Evolutionary conservation across 2,329 filamentous ascomycete species (phyloP), one percentile per base, ranked within the genome.

Genomic region (Zymoseptoria brevis): DNA sequence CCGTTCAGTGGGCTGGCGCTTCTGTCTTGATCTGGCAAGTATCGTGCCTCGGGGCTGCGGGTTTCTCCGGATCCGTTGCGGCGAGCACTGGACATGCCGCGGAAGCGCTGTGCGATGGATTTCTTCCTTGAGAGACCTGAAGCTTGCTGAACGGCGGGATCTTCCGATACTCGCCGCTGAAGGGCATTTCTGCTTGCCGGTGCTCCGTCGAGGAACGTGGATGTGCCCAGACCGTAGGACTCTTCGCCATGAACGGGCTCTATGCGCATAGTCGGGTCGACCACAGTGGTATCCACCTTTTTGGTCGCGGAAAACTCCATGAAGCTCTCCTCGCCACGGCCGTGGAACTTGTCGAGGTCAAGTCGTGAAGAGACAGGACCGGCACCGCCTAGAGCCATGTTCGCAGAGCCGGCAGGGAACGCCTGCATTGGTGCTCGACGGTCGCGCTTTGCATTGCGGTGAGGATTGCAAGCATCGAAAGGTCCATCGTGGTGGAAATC

Each of bases 401-500:
- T 99, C 61, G 89, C 83, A 1, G 91, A 96, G 68, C 89, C 90
- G 69, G 90, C 89, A 21, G 94, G 90, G 75, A 97, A 99, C 1
- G 94, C 94, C 73, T 96, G 87, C 90, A 99, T 96, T 0, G 94
- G 94, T 6, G 94, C 91, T 57, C 88, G 86, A 61, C 87, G 85
- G 69, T 87, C 86, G 68, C 87, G 89, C 71, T 89, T 88, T 59
- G 89, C 86, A 75, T 97, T 99, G 64, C 94, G 89, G 73, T 96
- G 89, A 4, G 94, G 91, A 74, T 96, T 96, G 73, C 94, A 89
- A 19, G 94, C 94, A 75, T 99, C 94, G 69, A 96, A 99, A 4
- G 94, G 94, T 0, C 94, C 94, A 70, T 97, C 94, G 71, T 99
- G 94, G 70, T 99, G 94, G 76, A 97, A 96, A 66, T 96, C 91